Conservation (phyloP, 345 rosid species). For the Bruguiera parviflora region DNA sequence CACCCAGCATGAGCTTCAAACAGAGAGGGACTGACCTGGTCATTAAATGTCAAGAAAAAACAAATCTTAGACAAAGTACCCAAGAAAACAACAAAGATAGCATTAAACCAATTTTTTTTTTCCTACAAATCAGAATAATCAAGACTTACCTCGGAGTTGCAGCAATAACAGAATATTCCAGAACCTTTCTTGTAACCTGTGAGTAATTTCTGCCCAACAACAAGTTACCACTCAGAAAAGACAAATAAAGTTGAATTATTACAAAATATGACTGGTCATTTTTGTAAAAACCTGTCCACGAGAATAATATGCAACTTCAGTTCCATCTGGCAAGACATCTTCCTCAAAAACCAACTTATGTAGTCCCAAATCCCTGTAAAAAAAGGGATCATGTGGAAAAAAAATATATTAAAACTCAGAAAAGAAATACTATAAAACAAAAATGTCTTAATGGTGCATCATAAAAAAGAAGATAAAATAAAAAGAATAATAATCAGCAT, state of each 20-base stretch:
- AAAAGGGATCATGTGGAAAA: slow-evolving; percentile 13
- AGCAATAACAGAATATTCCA: slow-evolving; percentile 83
- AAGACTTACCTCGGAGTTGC: slow-evolving; percentile 63
- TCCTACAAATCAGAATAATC: neutral
- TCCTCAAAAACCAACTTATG: slow-evolving; percentile 89
- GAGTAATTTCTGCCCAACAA: slow-evolving; percentile 64
- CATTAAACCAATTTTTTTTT: neutral
- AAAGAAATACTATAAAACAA: slow-evolving; percentile 15
- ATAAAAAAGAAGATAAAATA: slow-evolving; percentile 2
- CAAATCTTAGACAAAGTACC: slow-evolving; percentile 9
- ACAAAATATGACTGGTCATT: slow-evolving; percentile 7
- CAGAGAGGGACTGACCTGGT: slow-evolving; percentile 81
- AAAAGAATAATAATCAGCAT: neutral
- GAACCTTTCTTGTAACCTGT: slow-evolving; percentile 77
- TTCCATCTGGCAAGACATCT: slow-evolving; percentile 78
- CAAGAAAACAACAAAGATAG: slow-evolving; percentile 10
- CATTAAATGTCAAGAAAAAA: slow-evolving; percentile 23
- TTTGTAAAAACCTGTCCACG: slow-evolving; percentile 65
- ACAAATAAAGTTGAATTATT: slow-evolving; percentile 4
- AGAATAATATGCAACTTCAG: slow-evolving; percentile 79
- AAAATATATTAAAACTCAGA: neutral
- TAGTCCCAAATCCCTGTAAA: slow-evolving; percentile 70
- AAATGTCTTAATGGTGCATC: slow-evolving; percentile 5
- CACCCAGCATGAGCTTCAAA: slow-evolving; percentile 99
- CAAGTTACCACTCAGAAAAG: slow-evolving; percentile 26